Base-by-base conservation (phyloP, 1,284 basidiomycete genomes). In the Caloboletus firmus region DNA sequence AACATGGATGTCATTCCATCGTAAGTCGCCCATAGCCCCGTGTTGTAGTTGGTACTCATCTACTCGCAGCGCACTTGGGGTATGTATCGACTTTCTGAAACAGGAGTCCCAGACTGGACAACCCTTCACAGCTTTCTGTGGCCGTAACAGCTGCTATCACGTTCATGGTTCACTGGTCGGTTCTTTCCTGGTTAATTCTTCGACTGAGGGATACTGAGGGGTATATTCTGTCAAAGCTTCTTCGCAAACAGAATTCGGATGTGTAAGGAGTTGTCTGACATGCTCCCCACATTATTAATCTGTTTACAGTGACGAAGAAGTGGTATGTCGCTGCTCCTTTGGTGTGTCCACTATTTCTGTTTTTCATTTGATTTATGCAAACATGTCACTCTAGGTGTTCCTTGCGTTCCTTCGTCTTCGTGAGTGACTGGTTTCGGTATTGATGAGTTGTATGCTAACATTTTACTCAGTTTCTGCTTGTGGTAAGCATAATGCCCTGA, bases 211-310 rank as follows among this genome's bases (percentile, higher is more conserved):
- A 18, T 20, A 7, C 11, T 47, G 18, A 57, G 8, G 10, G 1
- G 11, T 7, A 8, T 18, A 31, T 39, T 52, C 9, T 10, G 0
- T 24, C 17, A 2, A 17, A 69, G 67, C 36, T 69, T 69, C 60
- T 69, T 69, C 28, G 67, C 67, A 2, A 71, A 72, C 51, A 60
- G 67, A 56, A 66, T 69, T 35, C 62, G 69, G 22, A 67, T 64
- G 65, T 49, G 67, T 69, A 59, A 57, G 67, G 12, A 10, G 4
- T 35, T 3, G 13, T 35, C 37, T 22, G 1, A 20, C 3, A 0
- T 30, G n/a, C 37, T 20, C 0, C 5, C 2, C 22, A 18, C 28
- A 22, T 45, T 8, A 1, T 40, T 68, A 22, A 70, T 39, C 3
- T 3, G 4, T 41, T 45, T n/a, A 4, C 35, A 69, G 67, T 69